phyloP scores from a whole-genome alignment of 208 protist species.

The Acanthamoeba lenticulata region DNA sequence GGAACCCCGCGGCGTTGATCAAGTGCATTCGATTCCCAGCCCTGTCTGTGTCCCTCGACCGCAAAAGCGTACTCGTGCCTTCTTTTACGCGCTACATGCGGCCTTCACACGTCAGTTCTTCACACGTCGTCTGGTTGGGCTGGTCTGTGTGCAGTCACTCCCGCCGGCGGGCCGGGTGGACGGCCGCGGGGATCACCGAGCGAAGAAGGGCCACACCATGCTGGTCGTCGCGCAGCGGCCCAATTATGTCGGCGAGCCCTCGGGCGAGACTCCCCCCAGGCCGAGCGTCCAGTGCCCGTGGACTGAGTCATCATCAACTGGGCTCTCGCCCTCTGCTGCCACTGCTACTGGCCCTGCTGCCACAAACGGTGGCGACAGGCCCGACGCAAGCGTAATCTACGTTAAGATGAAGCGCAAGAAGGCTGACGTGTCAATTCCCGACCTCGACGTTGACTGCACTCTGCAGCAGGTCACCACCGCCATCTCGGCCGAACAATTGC shows the following conservation, averaged over 20 bases:
- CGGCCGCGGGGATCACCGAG: neutral
- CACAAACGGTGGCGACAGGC: neutral
- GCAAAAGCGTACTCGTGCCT: neutral
- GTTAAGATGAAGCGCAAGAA: slow-evolving; percentile 51
- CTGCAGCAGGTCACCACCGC: slow-evolving; percentile 1
- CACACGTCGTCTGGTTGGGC: neutral
- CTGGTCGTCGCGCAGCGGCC: neutral
- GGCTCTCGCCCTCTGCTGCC: neutral
- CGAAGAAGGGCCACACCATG: slow-evolving; percentile 30
- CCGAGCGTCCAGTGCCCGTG: neutral
- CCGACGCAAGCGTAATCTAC: slow-evolving; percentile 49
- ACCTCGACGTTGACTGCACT: slow-evolving; percentile 59
- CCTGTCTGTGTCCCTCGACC: neutral
- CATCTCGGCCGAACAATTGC: slow-evolving; percentile 43
- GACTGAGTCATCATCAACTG: neutral
- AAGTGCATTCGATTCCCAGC: slow-evolving; percentile 41
- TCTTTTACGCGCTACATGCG: neutral
- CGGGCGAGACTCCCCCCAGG: neutral
- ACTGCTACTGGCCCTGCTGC: no score
- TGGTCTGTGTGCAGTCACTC: neutral
- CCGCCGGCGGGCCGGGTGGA: neutral
- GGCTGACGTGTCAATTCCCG: slow-evolving; percentile 49
- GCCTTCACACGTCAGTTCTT: neutral
- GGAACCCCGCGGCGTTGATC: slow-evolving; percentile 65
- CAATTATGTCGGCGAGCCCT: neutral